Conservation (phyloP, 768 basidiomycete species). For the Fomitopsis serialis region DNA sequence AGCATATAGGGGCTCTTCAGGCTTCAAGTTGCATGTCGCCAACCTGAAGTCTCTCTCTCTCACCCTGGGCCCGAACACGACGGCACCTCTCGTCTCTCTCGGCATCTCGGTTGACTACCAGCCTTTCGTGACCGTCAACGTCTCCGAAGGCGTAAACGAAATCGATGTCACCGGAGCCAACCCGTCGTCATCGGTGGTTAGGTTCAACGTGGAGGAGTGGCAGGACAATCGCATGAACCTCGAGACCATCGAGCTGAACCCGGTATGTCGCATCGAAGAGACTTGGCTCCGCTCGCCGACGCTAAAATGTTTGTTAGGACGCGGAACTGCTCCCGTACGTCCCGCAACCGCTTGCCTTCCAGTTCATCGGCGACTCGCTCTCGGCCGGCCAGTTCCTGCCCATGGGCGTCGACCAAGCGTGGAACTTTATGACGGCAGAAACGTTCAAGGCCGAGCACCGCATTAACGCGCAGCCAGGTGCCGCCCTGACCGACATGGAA, state of each 20-base stretch:
- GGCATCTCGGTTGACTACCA: constrained; percentile 47
- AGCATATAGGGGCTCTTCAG: constrained; percentile 43
- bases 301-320: constrained; percentile 27
- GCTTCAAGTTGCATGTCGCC: constrained; percentile 44
- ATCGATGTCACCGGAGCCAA: constrained; percentile 31
- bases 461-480: constrained; percentile 51
- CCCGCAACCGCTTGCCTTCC: constrained; percentile 41
- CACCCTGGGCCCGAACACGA: constrained; percentile 46
- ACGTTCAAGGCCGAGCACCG: constrained; percentile 47
- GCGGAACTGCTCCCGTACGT: constrained; percentile 40
- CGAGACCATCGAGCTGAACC: constrained; percentile 40
- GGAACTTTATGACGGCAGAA: constrained; percentile 49
- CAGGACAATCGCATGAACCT: constrained; percentile 53
- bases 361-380: constrained; percentile 55
- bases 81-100: constrained; percentile 37
- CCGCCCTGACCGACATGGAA: constrained; percentile 40
- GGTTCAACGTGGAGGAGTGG: constrained; percentile 53
- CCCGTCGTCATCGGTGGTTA: constrained; percentile 24
- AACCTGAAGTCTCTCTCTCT: constrained; percentile 38
- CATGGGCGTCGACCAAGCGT: constrained; percentile 50
- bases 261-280: constrained; percentile 23
- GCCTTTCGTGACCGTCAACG: constrained; percentile 41
- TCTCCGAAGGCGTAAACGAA: constrained; percentile 38
- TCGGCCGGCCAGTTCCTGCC: constrained; percentile 53
- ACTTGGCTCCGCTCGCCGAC: not conserved